These are phyloP conservation scores for Gonium pectorale DNA, from an alignment of 139 green algal genomes.

Conservation along the genomic window DNA sequence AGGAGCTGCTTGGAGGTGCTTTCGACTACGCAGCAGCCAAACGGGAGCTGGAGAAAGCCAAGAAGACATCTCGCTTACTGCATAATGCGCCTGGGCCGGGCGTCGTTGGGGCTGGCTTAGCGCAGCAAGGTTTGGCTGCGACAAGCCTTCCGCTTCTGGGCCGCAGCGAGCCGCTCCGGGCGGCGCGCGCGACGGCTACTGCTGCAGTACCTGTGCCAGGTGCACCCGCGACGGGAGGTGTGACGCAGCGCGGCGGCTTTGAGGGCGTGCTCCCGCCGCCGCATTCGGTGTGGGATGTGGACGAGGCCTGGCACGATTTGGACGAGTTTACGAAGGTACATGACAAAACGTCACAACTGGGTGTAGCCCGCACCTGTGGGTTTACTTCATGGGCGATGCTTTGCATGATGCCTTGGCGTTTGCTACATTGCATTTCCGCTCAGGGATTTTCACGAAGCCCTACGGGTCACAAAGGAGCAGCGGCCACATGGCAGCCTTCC, in stretches of 20 bases:
- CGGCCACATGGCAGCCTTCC: not conserved
- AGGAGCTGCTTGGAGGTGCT: conserved; percentile 33
- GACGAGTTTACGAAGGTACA: conserved; percentile 37
- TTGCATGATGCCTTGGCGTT: too few species aligned
- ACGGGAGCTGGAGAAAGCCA: conserved; percentile 4
- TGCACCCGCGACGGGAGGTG: not conserved
- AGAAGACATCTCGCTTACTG: not conserved
- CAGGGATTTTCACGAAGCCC: too few species aligned
- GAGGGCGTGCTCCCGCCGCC: conserved; percentile 21
- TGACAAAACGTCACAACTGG: not conserved
- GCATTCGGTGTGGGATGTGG: conserved; percentile 35
- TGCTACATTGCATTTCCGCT: too few species aligned
- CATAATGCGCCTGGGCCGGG: not conserved
- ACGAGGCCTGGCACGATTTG: conserved; percentile 29
- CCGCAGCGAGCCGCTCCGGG: too few species aligned
- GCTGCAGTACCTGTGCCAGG: too few species aligned
- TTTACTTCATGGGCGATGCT: too few species aligned
- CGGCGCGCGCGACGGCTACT: too few species aligned
- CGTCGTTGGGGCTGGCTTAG: too few species aligned
- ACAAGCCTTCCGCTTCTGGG: too few species aligned
- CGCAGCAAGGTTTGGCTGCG: too few species aligned
- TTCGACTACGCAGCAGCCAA: conserved; percentile 25
- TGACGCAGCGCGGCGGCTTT: not conserved
- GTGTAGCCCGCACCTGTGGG: too few species aligned
- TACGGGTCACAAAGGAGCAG: not conserved